Percentiles rank a stretch among this genome's conserved stretches.
Evolutionary conservation across 257 asterid genomes (phyloP).

Genomic region (Penstemon davidsonii): DNA sequence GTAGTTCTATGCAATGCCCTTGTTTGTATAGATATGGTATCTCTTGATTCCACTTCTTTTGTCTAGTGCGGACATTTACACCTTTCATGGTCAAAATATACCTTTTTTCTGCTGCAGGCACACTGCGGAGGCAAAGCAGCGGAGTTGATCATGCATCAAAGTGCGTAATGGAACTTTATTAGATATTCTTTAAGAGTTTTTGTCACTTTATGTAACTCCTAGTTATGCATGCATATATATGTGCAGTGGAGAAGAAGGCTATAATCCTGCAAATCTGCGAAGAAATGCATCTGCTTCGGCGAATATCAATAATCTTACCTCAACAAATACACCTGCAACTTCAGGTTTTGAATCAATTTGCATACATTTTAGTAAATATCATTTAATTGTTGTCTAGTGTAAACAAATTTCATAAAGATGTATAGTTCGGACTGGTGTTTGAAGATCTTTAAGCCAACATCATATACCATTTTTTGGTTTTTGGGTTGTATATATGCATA

Average conservation of each 20-base stretch:
- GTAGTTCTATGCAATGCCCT: too few species aligned
- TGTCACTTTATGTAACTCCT: constrained; percentile 14
- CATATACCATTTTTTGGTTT: too few species aligned
- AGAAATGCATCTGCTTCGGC: constrained; percentile 80
- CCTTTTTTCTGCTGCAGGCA: constrained; percentile 48
- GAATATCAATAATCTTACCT: constrained; percentile 51
- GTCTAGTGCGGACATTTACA: background rate
- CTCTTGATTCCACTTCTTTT: too few species aligned
- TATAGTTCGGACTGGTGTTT: too few species aligned
- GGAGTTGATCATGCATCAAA: constrained; percentile 57
- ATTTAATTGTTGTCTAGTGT: too few species aligned
- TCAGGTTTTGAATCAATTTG: constrained; percentile 50
- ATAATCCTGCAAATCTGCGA: constrained; percentile 54
- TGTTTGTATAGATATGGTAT: too few species aligned
- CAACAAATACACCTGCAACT: constrained; percentile 36
- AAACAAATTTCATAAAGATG: too few species aligned
- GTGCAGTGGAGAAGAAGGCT: constrained; percentile 60
- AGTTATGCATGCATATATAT: constrained; percentile 31
- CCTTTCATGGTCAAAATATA: constrained; percentile 1
- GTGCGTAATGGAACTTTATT: constrained; percentile 34
- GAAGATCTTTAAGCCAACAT: too few species aligned
- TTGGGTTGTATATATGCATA: too few species aligned
- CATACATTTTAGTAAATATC: background rate
- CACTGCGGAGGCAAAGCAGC: constrained; percentile 70
- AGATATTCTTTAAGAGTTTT: constrained; percentile 13